Percentiles rank a stretch among this genome's conserved stretches.
These are phyloP conservation scores for Eucalyptus shirleyi DNA, from an alignment of 345 rosid species.

Conservation along the genomic window DNA sequence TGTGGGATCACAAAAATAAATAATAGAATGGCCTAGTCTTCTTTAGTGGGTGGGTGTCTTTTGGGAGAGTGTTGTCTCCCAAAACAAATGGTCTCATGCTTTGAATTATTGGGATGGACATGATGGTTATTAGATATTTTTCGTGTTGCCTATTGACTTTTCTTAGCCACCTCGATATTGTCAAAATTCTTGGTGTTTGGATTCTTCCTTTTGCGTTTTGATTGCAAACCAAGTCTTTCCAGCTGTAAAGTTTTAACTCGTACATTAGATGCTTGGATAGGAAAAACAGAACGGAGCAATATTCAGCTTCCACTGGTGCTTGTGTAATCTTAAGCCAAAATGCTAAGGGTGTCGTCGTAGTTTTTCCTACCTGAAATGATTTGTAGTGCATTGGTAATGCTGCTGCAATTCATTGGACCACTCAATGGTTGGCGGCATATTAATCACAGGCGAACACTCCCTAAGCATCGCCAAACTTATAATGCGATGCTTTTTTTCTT, in stretches of 20 bases:
- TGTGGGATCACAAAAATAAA: too few species aligned
- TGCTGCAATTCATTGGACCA: background rate
- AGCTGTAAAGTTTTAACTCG: background rate
- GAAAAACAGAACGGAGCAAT: background rate
- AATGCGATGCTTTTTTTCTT: too few species aligned
- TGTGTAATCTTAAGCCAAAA: background rate
- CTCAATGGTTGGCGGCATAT: background rate
- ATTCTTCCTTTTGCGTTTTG: background rate
- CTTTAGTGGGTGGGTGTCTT: background rate
- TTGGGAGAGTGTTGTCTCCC: background rate
- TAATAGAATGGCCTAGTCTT: background rate
- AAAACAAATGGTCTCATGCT: background rate
- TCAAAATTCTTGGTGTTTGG: background rate
- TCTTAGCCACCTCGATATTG: background rate
- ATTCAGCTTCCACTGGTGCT: background rate
- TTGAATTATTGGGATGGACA: background rate
- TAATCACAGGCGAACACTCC: background rate
- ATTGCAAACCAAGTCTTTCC: background rate
- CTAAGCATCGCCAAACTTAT: background rate
- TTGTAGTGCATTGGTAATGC: too few species aligned
- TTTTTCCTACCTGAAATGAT: background rate
- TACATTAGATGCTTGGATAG: background rate
- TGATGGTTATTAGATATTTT: background rate
- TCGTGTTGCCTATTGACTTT: background rate
- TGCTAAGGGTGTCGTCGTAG: background rate